These are phyloP conservation scores for Echinochloa phyllopogon DNA, from an alignment of 176 grass and related monocot species.

Conservation along the genomic window DNA sequence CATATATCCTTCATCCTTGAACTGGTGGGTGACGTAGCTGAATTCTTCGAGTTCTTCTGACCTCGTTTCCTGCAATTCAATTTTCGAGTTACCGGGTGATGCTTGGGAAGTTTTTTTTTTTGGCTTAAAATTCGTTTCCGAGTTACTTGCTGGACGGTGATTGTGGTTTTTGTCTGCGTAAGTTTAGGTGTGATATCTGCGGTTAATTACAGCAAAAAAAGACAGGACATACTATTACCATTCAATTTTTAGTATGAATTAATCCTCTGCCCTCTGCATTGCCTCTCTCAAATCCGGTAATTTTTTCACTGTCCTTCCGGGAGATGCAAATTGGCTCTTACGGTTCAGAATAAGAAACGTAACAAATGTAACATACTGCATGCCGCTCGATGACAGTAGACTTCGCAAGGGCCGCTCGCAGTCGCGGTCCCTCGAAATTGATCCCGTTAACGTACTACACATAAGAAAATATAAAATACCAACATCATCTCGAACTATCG, in stretches of 20 bases:
- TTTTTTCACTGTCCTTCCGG: not conserved
- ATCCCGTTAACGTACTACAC: too few relatives aligned
- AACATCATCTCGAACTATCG: too few relatives aligned
- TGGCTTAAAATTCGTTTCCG: not conserved
- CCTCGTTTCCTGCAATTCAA: not conserved
- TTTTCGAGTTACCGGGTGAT: not conserved
- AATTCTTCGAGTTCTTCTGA: not conserved
- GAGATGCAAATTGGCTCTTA: constrained; percentile 5
- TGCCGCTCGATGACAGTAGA: too few relatives aligned
- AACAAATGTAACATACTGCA: not conserved
- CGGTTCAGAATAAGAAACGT: not conserved
- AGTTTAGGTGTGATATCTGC: not conserved
- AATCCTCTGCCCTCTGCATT: not conserved
- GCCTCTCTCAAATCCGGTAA: not conserved
- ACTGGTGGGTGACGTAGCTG: not conserved
- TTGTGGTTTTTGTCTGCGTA: not conserved
- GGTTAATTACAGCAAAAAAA: not conserved
- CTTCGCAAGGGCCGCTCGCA: too few relatives aligned
- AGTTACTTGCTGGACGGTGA: not conserved
- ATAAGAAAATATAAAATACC: too few relatives aligned
- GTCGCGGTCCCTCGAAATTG: too few relatives aligned
- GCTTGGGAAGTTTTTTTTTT: not conserved
- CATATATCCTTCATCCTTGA: not conserved
- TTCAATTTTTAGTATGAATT: not conserved
- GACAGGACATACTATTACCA: not conserved